Evolutionary conservation across 805 yeast species (phyloP), one percentile per base, ranked within the genome.

Genomic region (Cyberlindnera misumaiensis): DNA sequence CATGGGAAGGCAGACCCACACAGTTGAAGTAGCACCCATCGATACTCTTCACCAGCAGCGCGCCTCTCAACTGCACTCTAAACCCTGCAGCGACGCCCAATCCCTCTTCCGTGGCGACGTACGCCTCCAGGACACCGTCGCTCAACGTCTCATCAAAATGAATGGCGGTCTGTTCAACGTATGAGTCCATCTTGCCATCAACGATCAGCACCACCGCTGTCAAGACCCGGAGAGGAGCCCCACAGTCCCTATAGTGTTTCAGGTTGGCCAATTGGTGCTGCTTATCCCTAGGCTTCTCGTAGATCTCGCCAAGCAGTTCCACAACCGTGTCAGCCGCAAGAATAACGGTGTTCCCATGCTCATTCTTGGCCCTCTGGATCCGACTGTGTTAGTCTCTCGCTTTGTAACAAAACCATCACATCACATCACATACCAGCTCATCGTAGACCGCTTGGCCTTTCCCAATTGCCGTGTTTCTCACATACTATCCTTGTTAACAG

Each of bases 11-110:
- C 40, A 90, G 63, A 0, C 98, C 98, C 4, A 90, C 90, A 11
- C 86, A 83, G 55, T 87, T 90, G 59, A 71, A 77, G 53, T 74
- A 85, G 56, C 90, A 97, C 0, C 98, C 98, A 2, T 68, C 67
- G 11, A 88, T 71, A 12, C 62, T 60, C 15, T 67, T 59, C 46
- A 93, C 75, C 45, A 90, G 61, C 28, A 80, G 53, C 1, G 83
- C 77, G 2, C 94, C 93, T 9, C 58, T 55, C 0, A 80, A 84
- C 60, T 90, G 97, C 42, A 83, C 79, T 49, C 78, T 79, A 63
- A 85, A 89, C 1, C 98, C 98, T 5, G 97, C 98, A 2, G 97
- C 96, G 1, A 85, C 97, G 34, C 72, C 71, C 7, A 68, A 40
- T 1, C 93, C 97, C 56, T 90, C 97, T 16, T 72, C 80, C 2